Conservation (phyloP, 768 basidiomycete species). For the Hericium rajendrae region DNA sequence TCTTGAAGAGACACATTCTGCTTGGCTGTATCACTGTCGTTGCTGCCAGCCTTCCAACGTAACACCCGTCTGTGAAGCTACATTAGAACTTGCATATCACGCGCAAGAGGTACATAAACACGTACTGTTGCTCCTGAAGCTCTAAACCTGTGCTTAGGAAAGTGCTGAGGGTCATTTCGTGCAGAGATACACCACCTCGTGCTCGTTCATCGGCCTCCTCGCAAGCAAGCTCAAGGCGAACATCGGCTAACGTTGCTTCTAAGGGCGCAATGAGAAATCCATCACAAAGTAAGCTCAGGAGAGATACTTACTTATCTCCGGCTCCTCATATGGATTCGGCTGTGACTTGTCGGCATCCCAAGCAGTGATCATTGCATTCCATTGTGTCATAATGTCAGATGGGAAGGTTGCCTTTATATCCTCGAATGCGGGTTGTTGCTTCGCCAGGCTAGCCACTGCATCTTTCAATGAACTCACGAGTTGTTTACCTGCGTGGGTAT, state of each 20-base stretch:
- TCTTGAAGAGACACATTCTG: conserved; percentile 4
- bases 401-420: background rate
- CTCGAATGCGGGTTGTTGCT: background rate
- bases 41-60: background rate
- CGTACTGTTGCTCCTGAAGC: background rate
- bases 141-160: background rate
- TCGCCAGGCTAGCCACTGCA: background rate
- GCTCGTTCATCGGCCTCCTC: background rate
- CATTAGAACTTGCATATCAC: background rate
- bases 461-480: background rate
- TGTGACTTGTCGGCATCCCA: background rate
- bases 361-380: background rate
- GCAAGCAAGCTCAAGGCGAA: background rate
- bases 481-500: background rate
- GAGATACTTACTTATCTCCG: background rate
- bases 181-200: background rate
- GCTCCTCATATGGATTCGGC: background rate
- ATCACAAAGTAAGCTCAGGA: too few relatives aligned
- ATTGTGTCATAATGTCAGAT: background rate
- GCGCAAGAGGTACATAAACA: too few relatives aligned
- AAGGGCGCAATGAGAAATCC: too few relatives aligned
- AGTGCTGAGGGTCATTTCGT: background rate
- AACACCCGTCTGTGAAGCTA: background rate
- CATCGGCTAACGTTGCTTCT: background rate
- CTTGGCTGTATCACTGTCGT: background rate